Percentiles rank a stretch among this genome's conserved stretches.
Evolutionary conservation across 306 rosid species (phyloP).

Genomic region (Carpinus viminea): DNA sequence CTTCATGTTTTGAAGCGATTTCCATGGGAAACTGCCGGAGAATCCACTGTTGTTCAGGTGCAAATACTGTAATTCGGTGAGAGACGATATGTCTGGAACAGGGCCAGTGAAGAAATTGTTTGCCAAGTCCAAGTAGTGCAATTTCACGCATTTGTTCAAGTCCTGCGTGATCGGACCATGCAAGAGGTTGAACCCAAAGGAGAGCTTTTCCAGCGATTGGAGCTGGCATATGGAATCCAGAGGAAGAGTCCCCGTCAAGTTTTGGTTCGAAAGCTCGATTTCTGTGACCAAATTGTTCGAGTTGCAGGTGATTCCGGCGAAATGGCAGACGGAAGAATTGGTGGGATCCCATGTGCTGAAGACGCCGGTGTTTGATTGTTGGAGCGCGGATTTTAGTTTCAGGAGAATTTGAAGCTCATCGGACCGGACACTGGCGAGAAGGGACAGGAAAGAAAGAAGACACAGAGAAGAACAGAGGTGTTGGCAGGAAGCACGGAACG

Average conservation of each 20-base stretch:
- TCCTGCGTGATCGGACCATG: constrained; percentile 40
- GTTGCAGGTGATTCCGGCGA: constrained; percentile 64
- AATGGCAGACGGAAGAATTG: constrained; percentile 32
- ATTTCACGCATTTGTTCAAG: constrained; percentile 55
- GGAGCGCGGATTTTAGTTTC: constrained; percentile 51
- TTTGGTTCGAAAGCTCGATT: constrained; percentile 55
- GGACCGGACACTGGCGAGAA: constrained; percentile 31
- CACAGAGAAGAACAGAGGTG: not conserved
- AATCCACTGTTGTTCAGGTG: constrained; percentile 62
- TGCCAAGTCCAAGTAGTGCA: constrained; percentile 70
- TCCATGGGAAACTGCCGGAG: constrained; percentile 82
- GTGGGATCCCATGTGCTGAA: constrained; percentile 51
- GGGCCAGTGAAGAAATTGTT: constrained; percentile 59
- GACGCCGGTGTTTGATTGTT: constrained; percentile 18
- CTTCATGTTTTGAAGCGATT: constrained; percentile 50
- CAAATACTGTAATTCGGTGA: constrained; percentile 46
- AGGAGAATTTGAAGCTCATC: constrained; percentile 57
- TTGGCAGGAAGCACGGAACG: not conserved
- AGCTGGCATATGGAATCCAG: constrained; percentile 66
- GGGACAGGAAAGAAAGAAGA: constrained; percentile 36
- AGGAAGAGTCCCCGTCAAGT: constrained; percentile 61
- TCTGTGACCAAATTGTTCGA: constrained; percentile 36
- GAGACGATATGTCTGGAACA: constrained; percentile 59
- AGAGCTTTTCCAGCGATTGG: constrained; percentile 51
- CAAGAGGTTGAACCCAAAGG: constrained; percentile 57